Evolutionary conservation across 2,329 filamentous ascomycete genomes (phyloP).

Genomic region (Aspergillus sp.): DNA sequence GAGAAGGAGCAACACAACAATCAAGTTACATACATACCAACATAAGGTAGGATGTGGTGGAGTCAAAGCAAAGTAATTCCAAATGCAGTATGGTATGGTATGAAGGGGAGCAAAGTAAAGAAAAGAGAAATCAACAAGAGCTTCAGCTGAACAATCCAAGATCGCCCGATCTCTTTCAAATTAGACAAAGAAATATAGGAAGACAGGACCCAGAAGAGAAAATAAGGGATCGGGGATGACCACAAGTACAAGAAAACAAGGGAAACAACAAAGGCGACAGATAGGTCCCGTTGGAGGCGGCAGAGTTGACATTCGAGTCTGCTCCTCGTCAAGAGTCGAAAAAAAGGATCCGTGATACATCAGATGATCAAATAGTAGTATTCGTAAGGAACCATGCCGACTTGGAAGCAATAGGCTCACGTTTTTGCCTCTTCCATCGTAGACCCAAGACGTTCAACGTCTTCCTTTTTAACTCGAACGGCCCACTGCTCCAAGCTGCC

Average conservation of each 20-base stretch:
- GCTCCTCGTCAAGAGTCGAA: neutral
- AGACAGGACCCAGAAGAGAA: slow-evolving; percentile 4
- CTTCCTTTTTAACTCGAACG: slow-evolving; percentile 53
- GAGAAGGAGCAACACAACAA: neutral
- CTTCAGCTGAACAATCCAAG: neutral
- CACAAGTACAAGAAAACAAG: slow-evolving; percentile 1
- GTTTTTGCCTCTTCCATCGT: slow-evolving; percentile 16
- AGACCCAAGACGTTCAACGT: slow-evolving; percentile 7
- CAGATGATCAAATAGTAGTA: neutral
- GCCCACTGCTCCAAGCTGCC: slow-evolving; percentile 62
- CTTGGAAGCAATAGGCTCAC: slow-evolving; percentile 5
- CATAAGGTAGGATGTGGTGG: too few relatives aligned
- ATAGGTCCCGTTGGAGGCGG: neutral
- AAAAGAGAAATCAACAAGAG: too few relatives aligned
- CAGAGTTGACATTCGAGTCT: neutral
- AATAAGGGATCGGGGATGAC: neutral
- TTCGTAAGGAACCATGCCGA: too few relatives aligned
- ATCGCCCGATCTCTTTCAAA: neutral
- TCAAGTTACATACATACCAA: slow-evolving; percentile 3
- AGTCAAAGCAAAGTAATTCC: too few relatives aligned
- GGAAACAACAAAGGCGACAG: slow-evolving; percentile 1
- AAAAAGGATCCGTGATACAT: slow-evolving; percentile 11
- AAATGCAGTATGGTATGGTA: too few relatives aligned
- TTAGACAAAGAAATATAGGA: neutral
- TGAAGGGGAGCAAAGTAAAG: too few relatives aligned